Evolutionary conservation across 2,329 filamentous ascomycete genomes (phyloP), one percentile per base, ranked within the genome.

Genomic region (Diaporthe ilicicola): DNA sequence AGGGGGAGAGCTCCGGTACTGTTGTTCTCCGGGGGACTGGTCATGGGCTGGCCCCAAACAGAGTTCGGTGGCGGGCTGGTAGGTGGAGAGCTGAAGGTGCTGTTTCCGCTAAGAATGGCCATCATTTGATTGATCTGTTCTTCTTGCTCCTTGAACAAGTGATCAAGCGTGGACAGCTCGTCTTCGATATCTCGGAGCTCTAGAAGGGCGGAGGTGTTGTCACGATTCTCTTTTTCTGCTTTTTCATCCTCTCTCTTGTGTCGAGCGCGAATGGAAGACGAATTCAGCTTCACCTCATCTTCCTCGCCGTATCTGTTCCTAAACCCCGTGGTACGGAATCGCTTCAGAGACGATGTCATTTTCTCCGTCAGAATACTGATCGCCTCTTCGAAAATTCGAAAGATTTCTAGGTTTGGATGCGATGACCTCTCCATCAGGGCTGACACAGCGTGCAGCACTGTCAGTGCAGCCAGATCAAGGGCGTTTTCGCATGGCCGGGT

Each of bases 401-500:
- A 88, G 0, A 90, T 82, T 70, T 90, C 87, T 0, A 90, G 78
- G 59, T 90, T 87, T 0, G 86, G 86, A 73, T 90, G 86, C 0
- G 87, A 85, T 0, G 87, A 84, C 22, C 85, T 81, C 19, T 90
- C 88, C 0, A 91, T 80, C 0, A 90, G 80, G 0, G 90, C 87
- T 1, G 85, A 90, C 3, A 89, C 84, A 0, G 89, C 88, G 71
- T 90, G 88, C 1, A 89, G 78, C 0, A 88, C 85, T 0, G 88
- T 82, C 6, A 90, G 80, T 0, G 87, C 88, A 6, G 88, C 88
- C 10, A 91, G 83, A 65, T 91, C 89, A 1, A 88, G 77, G 0
- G 87, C 85, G 27, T 87, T 90, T 55, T 89, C 86, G 67, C 88
- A 90, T 9, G 86, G 85, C 1, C 86, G 83, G 0, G 88, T 88